phyloP scores from a whole-genome alignment of 164 flowering plant genomes.

The Echeveria elegans region DNA sequence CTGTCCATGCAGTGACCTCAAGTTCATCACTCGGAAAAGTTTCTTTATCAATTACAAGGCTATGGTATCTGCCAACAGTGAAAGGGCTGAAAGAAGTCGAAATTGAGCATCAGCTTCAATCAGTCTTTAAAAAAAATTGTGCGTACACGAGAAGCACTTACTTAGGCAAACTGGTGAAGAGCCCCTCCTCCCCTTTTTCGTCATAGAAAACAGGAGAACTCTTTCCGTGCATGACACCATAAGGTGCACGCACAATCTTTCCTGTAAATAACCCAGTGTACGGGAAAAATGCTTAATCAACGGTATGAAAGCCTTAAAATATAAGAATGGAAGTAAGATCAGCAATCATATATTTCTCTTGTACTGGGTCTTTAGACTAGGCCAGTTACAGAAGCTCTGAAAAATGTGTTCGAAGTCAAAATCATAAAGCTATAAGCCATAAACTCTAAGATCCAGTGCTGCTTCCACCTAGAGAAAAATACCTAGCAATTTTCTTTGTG shows the following conservation, averaged over 20 bases:
- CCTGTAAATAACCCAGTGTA: constrained; percentile 34
- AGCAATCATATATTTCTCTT: no score
- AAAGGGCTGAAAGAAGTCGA: constrained; percentile 54
- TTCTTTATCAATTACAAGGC: constrained; percentile 86
- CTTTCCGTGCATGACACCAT: constrained; percentile 93
- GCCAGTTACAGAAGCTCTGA: constrained; percentile 33
- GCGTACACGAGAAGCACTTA: constrained; percentile 20
- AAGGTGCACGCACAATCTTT: constrained; percentile 77
- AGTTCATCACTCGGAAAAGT: constrained; percentile 74
- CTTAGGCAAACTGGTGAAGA: constrained; percentile 82
- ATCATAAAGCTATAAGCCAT: neutral
- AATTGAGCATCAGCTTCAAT: neutral
- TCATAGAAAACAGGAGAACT: constrained; percentile 77
- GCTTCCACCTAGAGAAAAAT: neutral
- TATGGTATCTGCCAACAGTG: constrained; percentile 85
- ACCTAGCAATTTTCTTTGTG: neutral
- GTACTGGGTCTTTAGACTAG: neutral
- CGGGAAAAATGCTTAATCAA: neutral
- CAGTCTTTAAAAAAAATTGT: neutral
- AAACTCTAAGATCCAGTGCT: no score
- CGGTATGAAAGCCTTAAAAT: neutral
- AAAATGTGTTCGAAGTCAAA: neutral
- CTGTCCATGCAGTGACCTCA: constrained; percentile 93
- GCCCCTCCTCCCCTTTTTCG: constrained; percentile 67
- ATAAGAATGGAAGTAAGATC: no score